phyloP scores from a whole-genome alignment of 1,284 basidiomycete species.

The Naganishia sp. region DNA sequence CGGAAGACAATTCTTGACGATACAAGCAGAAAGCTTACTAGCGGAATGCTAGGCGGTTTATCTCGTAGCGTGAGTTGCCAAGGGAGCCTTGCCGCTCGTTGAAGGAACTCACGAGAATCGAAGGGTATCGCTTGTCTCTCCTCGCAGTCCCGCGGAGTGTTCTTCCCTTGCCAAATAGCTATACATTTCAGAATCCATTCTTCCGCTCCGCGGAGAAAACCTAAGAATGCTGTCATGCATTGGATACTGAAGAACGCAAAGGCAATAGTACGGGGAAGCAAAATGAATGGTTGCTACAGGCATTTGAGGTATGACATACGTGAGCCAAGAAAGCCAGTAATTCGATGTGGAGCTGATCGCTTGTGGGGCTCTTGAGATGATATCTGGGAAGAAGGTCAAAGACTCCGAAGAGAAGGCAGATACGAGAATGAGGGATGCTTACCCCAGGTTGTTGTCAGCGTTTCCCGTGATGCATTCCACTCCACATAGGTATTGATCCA shows the following conservation, averaged over 20 bases:
- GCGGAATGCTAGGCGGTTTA: background rate
- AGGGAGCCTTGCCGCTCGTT: background rate
- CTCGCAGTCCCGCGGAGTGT: background rate
- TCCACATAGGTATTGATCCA: background rate
- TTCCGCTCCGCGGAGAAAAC: conserved; percentile 22
- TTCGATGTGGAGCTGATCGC: conserved; percentile 2
- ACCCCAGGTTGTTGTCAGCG: conserved; percentile 5
- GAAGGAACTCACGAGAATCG: conserved; percentile 4
- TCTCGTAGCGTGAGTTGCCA: background rate
- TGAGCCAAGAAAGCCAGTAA: conserved; percentile 18
- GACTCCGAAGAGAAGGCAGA: background rate
- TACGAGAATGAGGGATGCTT: background rate
- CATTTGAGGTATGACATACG: background rate
- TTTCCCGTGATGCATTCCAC: background rate
- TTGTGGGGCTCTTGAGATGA: background rate
- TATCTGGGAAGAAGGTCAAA: background rate
- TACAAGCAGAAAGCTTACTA: background rate
- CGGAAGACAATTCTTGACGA: too few relatives aligned
- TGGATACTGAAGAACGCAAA: conserved; percentile 1
- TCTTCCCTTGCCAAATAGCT: background rate
- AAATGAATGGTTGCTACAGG: background rate
- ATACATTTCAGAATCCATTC: conserved; percentile 5
- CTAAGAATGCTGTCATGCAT: conserved; percentile 15
- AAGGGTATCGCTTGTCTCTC: background rate
- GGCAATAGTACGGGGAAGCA: too few relatives aligned